Evolutionary conservation across 1,284 basidiomycete species (phyloP), one percentile per base, ranked within the genome.

Genomic region (Malassezia japonica): DNA sequence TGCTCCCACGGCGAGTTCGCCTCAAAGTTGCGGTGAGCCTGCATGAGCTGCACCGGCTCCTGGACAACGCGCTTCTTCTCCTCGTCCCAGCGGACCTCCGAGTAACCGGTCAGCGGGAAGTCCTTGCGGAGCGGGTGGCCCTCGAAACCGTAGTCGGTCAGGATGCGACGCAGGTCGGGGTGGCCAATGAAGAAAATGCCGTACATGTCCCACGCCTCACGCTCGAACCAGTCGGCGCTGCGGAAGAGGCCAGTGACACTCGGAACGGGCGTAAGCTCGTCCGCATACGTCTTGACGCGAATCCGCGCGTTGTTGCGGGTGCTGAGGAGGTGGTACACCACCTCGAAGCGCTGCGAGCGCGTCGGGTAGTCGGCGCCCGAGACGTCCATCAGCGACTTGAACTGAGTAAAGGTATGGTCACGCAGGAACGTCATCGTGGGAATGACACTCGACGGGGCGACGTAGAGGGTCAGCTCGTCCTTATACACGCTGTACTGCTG

Each of bases 121-220:
- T 98, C 92, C 75, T 99, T 99, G 61, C 94, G 82, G 54, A 99
- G 76, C 12, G 92, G 92, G 74, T 99, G 90, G 23, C 94, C 94
- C 76, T 98, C 94, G 74, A 98, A 98, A 84, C 87, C 92, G 74
- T 99, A 99, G 76, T 99, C 94, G 43, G 94, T 99, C 66, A 99
- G 78, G 75, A 99, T 92, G 54, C 94, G 84, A 60, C 92, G 55
- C 83, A 99, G 79, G 75, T 99, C 94, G 13, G 92, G 94, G 76
- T 99, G 94, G 43, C 84, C 85, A 54, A 83, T 81, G 78, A 98
- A 99, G 79, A 92, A 95, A 51, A 99, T 87, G 50, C 94, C 94
- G 73, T 79, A 99, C 77, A 99, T 81, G 77, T 99, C 94, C 87
- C 90, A 99, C 28, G 88, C 84, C 75, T 99, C 94, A 56, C 94